phyloP scores from a whole-genome alignment of 352 stramenopile species.

The Globisporangium mamillatum region DNA sequence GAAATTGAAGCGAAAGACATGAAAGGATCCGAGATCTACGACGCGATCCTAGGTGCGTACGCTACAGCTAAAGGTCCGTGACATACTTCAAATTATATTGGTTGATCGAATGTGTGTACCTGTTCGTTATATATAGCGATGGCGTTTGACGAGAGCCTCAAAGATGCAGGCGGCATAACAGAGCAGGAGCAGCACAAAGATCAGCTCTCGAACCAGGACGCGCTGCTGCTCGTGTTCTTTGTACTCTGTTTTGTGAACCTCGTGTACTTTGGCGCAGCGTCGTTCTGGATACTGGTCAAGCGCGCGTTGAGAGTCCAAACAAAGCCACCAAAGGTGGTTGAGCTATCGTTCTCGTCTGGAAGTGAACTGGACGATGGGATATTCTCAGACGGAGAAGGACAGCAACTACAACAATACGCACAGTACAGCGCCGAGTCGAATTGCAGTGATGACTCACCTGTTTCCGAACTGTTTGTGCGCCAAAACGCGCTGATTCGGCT shows the following conservation, averaged over 20 bases:
- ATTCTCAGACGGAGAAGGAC: background rate
- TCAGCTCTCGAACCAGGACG: slow-evolving; percentile 42
- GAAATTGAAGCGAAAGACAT: slow-evolving; percentile 54
- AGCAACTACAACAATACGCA: background rate
- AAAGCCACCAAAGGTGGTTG: background rate
- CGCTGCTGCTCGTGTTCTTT: slow-evolving; percentile 39
- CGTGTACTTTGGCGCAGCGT: slow-evolving; percentile 22
- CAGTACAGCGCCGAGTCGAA: background rate
- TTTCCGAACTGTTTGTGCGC: slow-evolving; percentile 15
- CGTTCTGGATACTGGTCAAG: slow-evolving; percentile 28
- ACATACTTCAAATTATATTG: background rate
- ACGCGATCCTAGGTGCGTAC: slow-evolving; percentile 35
- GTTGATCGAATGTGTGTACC: slow-evolving; percentile 2
- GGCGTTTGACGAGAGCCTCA: slow-evolving; percentile 14
- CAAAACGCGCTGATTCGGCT: slow-evolving; percentile 31
- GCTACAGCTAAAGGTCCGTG: background rate
- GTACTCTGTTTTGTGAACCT: slow-evolving; percentile 31
- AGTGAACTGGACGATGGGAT: background rate
- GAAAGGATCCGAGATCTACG: slow-evolving; percentile 46
- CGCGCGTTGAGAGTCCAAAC: background rate
- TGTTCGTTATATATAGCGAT: slow-evolving; percentile 7
- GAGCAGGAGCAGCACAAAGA: slow-evolving; percentile 34
- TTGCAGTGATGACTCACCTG: background rate
- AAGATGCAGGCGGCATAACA: slow-evolving; percentile 9
- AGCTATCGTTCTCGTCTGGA: background rate